Evolutionary conservation across 345 rosid species (phyloP).

Genomic region (Gynandropsis gynandra): DNA sequence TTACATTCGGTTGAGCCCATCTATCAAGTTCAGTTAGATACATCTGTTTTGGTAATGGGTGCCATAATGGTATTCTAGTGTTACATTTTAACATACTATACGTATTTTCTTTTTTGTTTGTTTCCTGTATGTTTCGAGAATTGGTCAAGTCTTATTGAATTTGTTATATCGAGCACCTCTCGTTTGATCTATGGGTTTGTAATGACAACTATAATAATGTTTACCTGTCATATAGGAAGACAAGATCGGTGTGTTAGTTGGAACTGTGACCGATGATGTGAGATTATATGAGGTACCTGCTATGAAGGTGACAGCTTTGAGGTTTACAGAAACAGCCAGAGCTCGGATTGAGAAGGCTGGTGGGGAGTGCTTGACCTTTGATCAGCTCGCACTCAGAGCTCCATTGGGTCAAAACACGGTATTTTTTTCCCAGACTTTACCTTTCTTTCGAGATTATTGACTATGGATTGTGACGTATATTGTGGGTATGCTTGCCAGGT

Average conservation of each 20-base stretch:
- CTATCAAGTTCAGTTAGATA: no score
- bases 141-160: no score
- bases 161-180: background rate
- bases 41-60: no score
- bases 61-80: no score
- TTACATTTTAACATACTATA: no score
- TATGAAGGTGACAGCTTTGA: slow-evolving; percentile 73
- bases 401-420: slow-evolving; percentile 99
- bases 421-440: slow-evolving; percentile 7
- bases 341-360: slow-evolving; percentile 98
- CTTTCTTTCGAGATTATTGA: background rate
- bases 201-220: background rate
- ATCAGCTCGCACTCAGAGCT: slow-evolving; percentile 87
- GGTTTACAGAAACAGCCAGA: slow-evolving; percentile 84
- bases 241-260: slow-evolving; percentile 81
- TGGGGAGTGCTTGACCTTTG: slow-evolving; percentile 94
- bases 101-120: no score
- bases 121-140: no score
- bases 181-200: background rate
- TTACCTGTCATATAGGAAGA: slow-evolving; percentile 38
- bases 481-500: slow-evolving; percentile 30
- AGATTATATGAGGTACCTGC: slow-evolving; percentile 85
- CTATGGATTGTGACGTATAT: background rate
- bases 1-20: no score
- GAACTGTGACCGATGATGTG: slow-evolving; percentile 81